A percentile compares a stretch with the other conserved stretches of the same genome.
These are phyloP conservation scores for Rugosomyces carneus DNA, from an alignment of 1,284 basidiomycete genomes.

Conservation along the genomic window DNA sequence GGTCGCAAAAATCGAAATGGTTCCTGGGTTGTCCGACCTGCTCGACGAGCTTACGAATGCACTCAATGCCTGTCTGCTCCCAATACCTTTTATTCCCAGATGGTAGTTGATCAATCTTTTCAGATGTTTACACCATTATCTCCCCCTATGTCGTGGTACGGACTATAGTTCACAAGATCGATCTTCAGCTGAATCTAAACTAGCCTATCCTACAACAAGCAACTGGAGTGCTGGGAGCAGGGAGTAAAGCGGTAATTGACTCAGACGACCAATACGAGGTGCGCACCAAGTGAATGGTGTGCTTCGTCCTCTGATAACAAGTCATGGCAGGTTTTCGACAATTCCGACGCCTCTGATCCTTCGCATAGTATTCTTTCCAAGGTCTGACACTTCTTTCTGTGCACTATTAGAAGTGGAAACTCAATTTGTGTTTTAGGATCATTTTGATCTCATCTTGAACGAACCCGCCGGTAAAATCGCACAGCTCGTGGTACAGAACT, in stretches of 20 bases:
- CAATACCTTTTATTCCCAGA: not conserved
- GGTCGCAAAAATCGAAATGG: slow-evolving; percentile 51
- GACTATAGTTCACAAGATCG: not conserved
- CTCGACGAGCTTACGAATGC: slow-evolving; percentile 61
- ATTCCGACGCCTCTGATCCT: slow-evolving; percentile 67
- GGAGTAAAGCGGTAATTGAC: slow-evolving; percentile 67
- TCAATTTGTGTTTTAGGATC: slow-evolving; percentile 34
- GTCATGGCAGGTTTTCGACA: slow-evolving; percentile 51
- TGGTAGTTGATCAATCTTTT: slow-evolving; percentile 9
- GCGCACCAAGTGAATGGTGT: slow-evolving; percentile 1
- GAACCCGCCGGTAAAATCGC: slow-evolving; percentile 73
- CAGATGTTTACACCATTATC: slow-evolving; percentile 67
- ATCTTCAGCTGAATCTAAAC: not conserved
- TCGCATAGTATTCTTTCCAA: slow-evolving; percentile 66
- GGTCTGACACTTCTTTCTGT: slow-evolving; percentile 22
- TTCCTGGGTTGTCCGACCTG: slow-evolving; percentile 65
- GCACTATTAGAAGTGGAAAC: not conserved
- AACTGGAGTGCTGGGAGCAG: slow-evolving; percentile 52
- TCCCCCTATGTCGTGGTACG: slow-evolving; percentile 57
- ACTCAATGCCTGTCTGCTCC: slow-evolving; percentile 54
- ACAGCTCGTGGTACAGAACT: slow-evolving; percentile 56
- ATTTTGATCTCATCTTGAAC: slow-evolving; percentile 60
- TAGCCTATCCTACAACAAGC: slow-evolving; percentile 57
- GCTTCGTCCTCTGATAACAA: too few species aligned
- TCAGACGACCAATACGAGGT: slow-evolving; percentile 65